phyloP scores from a whole-genome alignment of 192 early-diverging fungal genomes.

The Powellomyces hirtus region DNA sequence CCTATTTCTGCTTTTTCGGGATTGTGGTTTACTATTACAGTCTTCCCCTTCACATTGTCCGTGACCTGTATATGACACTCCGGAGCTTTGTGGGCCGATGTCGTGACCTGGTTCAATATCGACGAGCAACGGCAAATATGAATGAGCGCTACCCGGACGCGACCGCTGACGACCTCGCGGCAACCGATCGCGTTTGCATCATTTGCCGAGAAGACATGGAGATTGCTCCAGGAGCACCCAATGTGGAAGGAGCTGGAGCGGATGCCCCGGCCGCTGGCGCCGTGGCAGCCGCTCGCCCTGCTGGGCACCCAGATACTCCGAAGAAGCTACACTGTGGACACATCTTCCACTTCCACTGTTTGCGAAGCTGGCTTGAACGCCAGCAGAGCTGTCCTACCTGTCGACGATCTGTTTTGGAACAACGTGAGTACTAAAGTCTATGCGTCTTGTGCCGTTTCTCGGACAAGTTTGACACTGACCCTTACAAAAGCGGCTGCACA shows the following conservation, averaged over 20 bases:
- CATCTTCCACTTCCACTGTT: conserved; percentile 95
- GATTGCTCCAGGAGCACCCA: conserved; percentile 21
- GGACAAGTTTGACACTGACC: too few species aligned
- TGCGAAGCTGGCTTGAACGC: conserved; percentile 94
- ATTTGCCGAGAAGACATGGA: conserved; percentile 98
- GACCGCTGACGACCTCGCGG: conserved; percentile 78
- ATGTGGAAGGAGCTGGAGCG: conserved; percentile 12
- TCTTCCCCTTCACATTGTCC: conserved; percentile 91
- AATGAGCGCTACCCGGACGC: conserved; percentile 93
- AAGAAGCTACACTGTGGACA: conserved; percentile 96
- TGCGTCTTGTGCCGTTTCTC: too few species aligned
- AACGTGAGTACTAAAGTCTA: too few species aligned
- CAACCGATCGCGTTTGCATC: conserved; percentile 78
- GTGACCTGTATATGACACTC: conserved; percentile 93
- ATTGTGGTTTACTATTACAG: conserved; percentile 81
- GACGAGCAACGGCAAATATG: conserved; percentile 95
- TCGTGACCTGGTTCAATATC: conserved; percentile 85
- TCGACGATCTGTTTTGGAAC: conserved; percentile 41
- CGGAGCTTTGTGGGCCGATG: conserved; percentile 89
- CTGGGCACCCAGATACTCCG: conserved; percentile 59
- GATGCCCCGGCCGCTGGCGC: not conserved
- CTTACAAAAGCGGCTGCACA: conserved; percentile 8
- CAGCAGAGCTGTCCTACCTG: conserved; percentile 99
- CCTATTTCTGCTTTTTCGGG: conserved; percentile 86
- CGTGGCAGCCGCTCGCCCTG: not conserved